A percentile compares a stretch with the other conserved stretches of the same genome.
These are phyloP conservation scores for Crucibulum laeve DNA, from an alignment of 768 basidiomycete species.

Conservation along the genomic window DNA sequence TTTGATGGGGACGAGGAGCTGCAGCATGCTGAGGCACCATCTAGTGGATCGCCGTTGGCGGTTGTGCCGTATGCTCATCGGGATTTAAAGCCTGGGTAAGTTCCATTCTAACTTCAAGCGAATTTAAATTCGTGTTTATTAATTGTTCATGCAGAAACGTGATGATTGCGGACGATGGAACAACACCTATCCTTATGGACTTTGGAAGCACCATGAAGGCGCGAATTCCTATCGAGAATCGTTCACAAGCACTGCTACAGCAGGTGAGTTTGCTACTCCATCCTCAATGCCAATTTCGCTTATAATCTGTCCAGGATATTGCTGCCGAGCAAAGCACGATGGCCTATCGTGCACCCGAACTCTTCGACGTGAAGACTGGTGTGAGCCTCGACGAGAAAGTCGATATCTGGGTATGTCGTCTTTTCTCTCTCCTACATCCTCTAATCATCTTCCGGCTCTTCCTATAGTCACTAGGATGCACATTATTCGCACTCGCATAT, in stretches of 20 bases:
- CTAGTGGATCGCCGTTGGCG: slow-evolving; percentile 39
- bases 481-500: slow-evolving; percentile 91
- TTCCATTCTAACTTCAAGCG: slow-evolving; percentile 5
- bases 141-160: slow-evolving; percentile 62
- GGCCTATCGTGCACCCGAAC: slow-evolving; percentile 96
- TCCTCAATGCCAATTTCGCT: slow-evolving; percentile 3
- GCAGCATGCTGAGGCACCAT: slow-evolving; percentile 30
- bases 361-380: slow-evolving; percentile 97
- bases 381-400: slow-evolving; percentile 87
- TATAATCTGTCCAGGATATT: slow-evolving; percentile 57
- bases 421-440: slow-evolving; percentile 1
- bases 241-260: slow-evolving; percentile 84
- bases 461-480: slow-evolving; percentile 87
- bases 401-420: slow-evolving; percentile 78
- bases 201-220: slow-evolving; percentile 92
- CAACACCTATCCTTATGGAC: slow-evolving; percentile 92
- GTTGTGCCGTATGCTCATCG: slow-evolving; percentile 92
- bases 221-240: slow-evolving; percentile 72
- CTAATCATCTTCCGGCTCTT: neutral
- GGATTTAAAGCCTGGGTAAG: slow-evolving; percentile 94
- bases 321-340: slow-evolving; percentile 98
- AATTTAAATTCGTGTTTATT: neutral
- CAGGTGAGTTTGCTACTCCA: slow-evolving; percentile 49
- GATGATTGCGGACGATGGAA: slow-evolving; percentile 93
- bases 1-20: slow-evolving; percentile 82